Evolutionary conservation across 2,329 filamentous ascomycete species (phyloP).

Genomic region (Penicillium sp.): DNA sequence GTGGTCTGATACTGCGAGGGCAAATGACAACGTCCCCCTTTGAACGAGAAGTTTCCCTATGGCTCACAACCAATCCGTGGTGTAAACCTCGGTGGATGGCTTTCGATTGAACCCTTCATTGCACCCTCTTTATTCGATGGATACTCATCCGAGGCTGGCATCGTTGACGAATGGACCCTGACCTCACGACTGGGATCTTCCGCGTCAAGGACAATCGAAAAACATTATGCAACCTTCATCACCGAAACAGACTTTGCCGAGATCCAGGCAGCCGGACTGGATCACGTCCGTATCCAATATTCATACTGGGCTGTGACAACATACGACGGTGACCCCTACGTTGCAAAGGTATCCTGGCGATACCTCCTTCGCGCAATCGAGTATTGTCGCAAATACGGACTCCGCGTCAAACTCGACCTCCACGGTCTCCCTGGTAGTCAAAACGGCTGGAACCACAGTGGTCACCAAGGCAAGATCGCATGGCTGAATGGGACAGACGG

Average conservation of each 20-base stretch:
- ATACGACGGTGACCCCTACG: slow-evolving; percentile 81
- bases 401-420: slow-evolving; percentile 87
- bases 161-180: slow-evolving; percentile 87
- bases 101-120: slow-evolving; percentile 91
- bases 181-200: slow-evolving; percentile 62
- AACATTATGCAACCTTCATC: slow-evolving; percentile 86
- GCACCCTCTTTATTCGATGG: slow-evolving; percentile 81
- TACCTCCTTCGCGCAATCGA: slow-evolving; percentile 91
- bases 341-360: slow-evolving; percentile 81
- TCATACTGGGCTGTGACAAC: slow-evolving; percentile 90
- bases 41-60: slow-evolving; percentile 76
- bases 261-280: slow-evolving; percentile 80
- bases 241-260: slow-evolving; percentile 77
- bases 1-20: slow-evolving; percentile 76
- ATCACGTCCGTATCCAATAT: slow-evolving; percentile 94
- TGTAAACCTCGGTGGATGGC: slow-evolving; percentile 90
- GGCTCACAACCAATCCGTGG: slow-evolving; percentile 73
- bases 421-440: slow-evolving; percentile 90
- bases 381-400: slow-evolving; percentile 84
- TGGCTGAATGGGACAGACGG: slow-evolving; percentile 94
- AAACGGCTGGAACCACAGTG: slow-evolving; percentile 97
- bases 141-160: slow-evolving; percentile 55
- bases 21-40: slow-evolving; percentile 76
- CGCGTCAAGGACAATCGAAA: slow-evolving; percentile 67
- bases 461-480: slow-evolving; percentile 69